Evolutionary conservation across 495 filamentous ascomycete genomes (phyloP), one percentile per base, ranked within the genome.

Genomic region (Podospora pseudopauciseta): DNA sequence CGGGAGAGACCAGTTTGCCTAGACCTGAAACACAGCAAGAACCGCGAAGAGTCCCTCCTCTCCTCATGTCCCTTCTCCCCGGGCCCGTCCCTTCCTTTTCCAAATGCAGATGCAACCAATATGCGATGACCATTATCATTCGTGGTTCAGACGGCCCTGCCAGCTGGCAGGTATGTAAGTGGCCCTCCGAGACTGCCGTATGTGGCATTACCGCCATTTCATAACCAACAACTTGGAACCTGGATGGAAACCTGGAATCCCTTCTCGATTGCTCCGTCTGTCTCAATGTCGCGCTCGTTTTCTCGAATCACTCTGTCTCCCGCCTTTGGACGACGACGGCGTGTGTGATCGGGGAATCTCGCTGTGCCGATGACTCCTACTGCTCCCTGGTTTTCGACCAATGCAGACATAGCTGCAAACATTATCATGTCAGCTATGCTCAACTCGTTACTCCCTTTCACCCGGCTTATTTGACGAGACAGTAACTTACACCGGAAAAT

Each of bases 401-500:
- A 86, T 86, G 66, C 81, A 85, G 28, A 86, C 80, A 57, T 87
- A 87, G 32, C 85, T 87, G 70, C n/a, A 32, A 32, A 23, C 49
- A 60, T 15, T 18, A 27, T 20, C 61, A 2, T 63, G 67, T 76
- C 57, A 76, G 71, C 56, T 5, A 28, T 15, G 15, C 30, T 32
- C 39, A 11, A 5, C 15, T 49, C 39, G 15, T 49, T 11, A 3
- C 9, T 49, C 39, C 13, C 11, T 27, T 3, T 53, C 18, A 13
- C 34, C 15, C 44, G 6, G 7, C 58, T 15, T 53, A 60, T 5
- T 28, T 26, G 60, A 16, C 20, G 23, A 27, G 55, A 5, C 23
- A 55, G 23, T 4, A n/a, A 84, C 89, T 79, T 76, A 92, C 88
- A 92, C 75, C 56, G 89, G 90, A 68, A 92, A 92, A 75, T 93